phyloP scores from a whole-genome alignment of 108 stramenopile genomes.

The Schizochytrium sp. region DNA sequence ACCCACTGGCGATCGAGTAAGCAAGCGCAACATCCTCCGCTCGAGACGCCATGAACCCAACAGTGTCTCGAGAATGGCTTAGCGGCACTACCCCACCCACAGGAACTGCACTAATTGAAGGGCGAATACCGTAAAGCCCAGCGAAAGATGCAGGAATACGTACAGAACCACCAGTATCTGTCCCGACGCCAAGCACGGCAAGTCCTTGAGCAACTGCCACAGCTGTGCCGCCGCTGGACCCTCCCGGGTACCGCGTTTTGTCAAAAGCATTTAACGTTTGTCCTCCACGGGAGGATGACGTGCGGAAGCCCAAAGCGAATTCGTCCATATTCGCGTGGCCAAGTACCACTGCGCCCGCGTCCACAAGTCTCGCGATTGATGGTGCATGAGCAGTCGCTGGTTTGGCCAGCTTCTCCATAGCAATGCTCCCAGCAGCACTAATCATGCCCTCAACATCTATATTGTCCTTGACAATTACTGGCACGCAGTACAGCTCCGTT shows the following conservation, averaged over 20 bases:
- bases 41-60: slow-evolving; percentile 26
- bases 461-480: slow-evolving; percentile 21
- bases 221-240: slow-evolving; percentile 35
- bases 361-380: not conserved
- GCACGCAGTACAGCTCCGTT: not conserved
- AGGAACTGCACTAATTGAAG: not conserved
- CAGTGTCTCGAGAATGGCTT: slow-evolving; percentile 21
- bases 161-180: slow-evolving; percentile 52
- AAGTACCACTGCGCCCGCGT: slow-evolving; percentile 35
- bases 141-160: slow-evolving; percentile 55
- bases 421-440: slow-evolving; percentile 6
- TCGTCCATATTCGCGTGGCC: slow-evolving; percentile 55
- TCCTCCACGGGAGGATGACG: slow-evolving; percentile 33
- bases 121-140: slow-evolving; percentile 21
- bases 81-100: slow-evolving; percentile 43
- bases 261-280: slow-evolving; percentile 57
- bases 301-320: slow-evolving; percentile 41
- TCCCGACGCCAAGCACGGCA: slow-evolving; percentile 28
- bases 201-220: slow-evolving; percentile 42
- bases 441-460: not conserved
- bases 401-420: not conserved
- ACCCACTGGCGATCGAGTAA: not conserved
- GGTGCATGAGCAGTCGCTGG: slow-evolving; percentile 15
- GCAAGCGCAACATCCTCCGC: not conserved
- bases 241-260: slow-evolving; percentile 38